phyloP scores from a whole-genome alignment of 2,329 filamentous ascomycete species.

The Cordyceps militaris region DNA sequence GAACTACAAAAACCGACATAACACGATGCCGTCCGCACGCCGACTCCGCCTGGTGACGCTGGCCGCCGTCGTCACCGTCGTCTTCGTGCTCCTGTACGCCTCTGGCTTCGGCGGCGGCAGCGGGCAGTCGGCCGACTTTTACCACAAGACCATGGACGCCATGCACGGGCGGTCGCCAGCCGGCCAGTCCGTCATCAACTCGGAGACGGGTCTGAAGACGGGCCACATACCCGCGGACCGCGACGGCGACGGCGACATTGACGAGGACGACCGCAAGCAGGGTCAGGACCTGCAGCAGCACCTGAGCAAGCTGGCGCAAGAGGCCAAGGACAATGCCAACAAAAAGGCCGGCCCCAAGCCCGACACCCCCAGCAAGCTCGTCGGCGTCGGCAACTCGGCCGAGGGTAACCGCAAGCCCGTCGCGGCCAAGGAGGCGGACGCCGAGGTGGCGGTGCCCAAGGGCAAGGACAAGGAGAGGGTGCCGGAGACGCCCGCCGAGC shows the following conservation, averaged over 20 bases:
- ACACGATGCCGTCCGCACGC: slow-evolving; percentile 59
- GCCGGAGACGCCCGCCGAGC: slow-evolving; percentile 56
- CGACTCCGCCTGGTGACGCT: slow-evolving; percentile 62
- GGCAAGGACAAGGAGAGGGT: slow-evolving; percentile 24
- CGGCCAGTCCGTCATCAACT: slow-evolving; percentile 34
- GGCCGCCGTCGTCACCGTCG: slow-evolving; percentile 54
- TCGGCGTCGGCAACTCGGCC: slow-evolving; percentile 53
- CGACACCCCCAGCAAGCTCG: slow-evolving; percentile 48
- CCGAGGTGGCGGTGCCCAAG: neutral
- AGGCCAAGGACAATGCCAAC: slow-evolving; percentile 62
- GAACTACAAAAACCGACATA: neutral
- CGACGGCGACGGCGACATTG: slow-evolving; percentile 48
- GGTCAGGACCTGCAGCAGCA: slow-evolving; percentile 49
- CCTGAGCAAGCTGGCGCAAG: slow-evolving; percentile 60
- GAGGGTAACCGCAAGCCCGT: slow-evolving; percentile 40
- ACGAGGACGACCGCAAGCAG: slow-evolving; percentile 48
- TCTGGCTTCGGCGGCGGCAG: slow-evolving; percentile 39
- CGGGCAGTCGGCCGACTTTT: slow-evolving; percentile 48
- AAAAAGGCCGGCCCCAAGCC: slow-evolving; percentile 56
- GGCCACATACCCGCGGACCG: slow-evolving; percentile 39
- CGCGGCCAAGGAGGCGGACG: slow-evolving; percentile 12
- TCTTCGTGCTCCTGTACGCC: slow-evolving; percentile 68
- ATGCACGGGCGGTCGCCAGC: slow-evolving; percentile 33
- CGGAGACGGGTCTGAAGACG: slow-evolving; percentile 31
- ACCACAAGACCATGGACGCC: slow-evolving; percentile 51